These are phyloP conservation scores for Scheffersomyces quercinus DNA, from an alignment of 1,139 yeast species.

Conservation along the genomic window DNA sequence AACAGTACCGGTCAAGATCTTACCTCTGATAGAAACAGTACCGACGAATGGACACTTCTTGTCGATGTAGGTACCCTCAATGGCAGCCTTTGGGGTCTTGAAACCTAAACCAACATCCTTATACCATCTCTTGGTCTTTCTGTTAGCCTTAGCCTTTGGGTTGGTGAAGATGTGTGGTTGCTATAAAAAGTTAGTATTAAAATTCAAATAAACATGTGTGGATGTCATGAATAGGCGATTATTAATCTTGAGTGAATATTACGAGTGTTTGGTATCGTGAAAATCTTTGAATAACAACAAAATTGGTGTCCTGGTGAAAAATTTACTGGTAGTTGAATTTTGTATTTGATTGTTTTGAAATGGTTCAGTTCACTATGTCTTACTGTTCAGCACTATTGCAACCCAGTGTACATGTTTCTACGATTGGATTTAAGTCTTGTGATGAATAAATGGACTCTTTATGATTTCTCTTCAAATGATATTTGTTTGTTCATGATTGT, in stretches of 20 bases:
- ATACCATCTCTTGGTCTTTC: conserved; percentile 99
- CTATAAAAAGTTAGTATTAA: conserved; percentile 50
- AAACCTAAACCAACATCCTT: conserved; percentile 99
- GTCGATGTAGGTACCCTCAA: conserved; percentile 98
- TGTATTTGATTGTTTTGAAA: too few relatives aligned
- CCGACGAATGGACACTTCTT: conserved; percentile 99
- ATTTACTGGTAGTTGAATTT: too few relatives aligned
- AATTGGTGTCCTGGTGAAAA: too few relatives aligned
- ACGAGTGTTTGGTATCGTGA: too few relatives aligned
- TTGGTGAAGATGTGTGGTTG: conserved; percentile 99
- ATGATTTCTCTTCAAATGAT: background rate
- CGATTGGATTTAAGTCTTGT: too few relatives aligned
- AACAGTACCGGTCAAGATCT: conserved; percentile 97
- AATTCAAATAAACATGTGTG: too few relatives aligned
- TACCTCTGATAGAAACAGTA: conserved; percentile 97
- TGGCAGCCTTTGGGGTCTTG: conserved; percentile 99
- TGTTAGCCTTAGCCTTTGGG: conserved; percentile 99
- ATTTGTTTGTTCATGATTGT: background rate
- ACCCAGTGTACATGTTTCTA: too few relatives aligned
- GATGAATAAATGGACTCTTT: background rate
- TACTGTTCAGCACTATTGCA: too few relatives aligned
- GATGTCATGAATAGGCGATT: too few relatives aligned
- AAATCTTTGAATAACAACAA: too few relatives aligned
- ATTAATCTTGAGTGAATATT: too few relatives aligned
- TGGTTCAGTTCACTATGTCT: too few relatives aligned